phyloP scores from a whole-genome alignment of 169 alveolate genomes.

The Perkinsus marinus region DNA sequence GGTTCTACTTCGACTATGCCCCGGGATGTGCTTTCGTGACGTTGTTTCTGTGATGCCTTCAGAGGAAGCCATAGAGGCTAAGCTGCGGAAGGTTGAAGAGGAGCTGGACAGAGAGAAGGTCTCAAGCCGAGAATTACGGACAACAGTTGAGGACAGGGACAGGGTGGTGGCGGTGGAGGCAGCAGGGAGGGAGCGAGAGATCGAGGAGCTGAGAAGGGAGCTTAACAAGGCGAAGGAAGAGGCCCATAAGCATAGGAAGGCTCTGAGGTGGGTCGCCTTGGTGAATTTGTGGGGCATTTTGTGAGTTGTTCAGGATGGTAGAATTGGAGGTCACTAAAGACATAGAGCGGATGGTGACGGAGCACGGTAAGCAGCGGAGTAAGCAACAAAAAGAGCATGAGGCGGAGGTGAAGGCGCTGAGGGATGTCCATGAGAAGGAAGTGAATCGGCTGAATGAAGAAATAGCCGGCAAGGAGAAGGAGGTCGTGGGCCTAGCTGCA shows the following conservation, averaged over 20 bases:
- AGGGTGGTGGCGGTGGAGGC: constrained; percentile 44
- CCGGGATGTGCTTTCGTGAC: not conserved
- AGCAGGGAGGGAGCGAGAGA: constrained; percentile 50
- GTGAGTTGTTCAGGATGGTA: not conserved
- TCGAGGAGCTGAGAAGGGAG: constrained; percentile 45
- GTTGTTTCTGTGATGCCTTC: not conserved
- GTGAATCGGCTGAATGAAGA: not conserved
- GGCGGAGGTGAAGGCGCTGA: not conserved
- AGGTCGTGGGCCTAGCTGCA: not conserved
- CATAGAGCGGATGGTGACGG: not conserved
- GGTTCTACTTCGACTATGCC: no score
- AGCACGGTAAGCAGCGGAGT: not conserved
- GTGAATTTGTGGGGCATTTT: not conserved
- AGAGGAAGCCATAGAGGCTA: not conserved
- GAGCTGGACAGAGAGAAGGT: constrained; percentile 38
- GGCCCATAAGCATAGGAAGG: not conserved
- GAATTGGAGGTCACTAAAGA: not conserved
- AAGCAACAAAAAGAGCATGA: not conserved
- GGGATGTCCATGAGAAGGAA: not conserved
- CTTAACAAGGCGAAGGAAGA: not conserved
- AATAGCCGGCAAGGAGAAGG: not conserved
- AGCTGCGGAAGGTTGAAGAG: not conserved
- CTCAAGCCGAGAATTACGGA: constrained; percentile 49
- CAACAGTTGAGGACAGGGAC: constrained; percentile 37
- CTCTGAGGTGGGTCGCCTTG: not conserved